These are phyloP conservation scores for Xylariaceae sp. DNA, from an alignment of 2,329 filamentous ascomycete genomes.

Conservation along the genomic window DNA sequence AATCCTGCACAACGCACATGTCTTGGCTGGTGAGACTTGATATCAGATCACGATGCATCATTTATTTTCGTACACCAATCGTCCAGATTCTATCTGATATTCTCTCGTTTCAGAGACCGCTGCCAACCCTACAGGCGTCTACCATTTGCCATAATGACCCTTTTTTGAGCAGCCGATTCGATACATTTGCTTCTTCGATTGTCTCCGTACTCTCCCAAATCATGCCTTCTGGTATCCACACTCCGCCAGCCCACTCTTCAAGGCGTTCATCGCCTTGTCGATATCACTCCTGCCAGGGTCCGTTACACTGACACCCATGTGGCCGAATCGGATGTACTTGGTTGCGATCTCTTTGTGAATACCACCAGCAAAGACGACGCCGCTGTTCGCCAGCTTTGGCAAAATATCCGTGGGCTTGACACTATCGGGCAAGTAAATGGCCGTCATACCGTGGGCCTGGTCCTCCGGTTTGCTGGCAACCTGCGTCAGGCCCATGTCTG, in stretches of 20 bases:
- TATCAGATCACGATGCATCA: no score
- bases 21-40: no score
- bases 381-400: slow-evolving; percentile 78
- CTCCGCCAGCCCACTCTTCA: slow-evolving; percentile 71
- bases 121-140: no score
- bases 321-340: slow-evolving; percentile 92
- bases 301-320: slow-evolving; percentile 93
- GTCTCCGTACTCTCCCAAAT: not conserved
- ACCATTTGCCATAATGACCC: no score
- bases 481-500: slow-evolving; percentile 79
- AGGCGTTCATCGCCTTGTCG: slow-evolving; percentile 73
- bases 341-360: slow-evolving; percentile 93
- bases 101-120: no score
- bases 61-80: no score
- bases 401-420: slow-evolving; percentile 78
- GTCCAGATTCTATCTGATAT: no score
- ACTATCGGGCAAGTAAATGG: slow-evolving; percentile 87
- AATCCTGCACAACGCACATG: no score
- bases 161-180: no score
- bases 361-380: slow-evolving; percentile 90
- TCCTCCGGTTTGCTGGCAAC: slow-evolving; percentile 80
- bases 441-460: slow-evolving; percentile 97
- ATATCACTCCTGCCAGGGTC: slow-evolving; percentile 77
- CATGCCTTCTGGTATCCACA: slow-evolving; percentile 58
- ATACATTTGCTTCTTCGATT: no score